A percentile compares a stretch with the other conserved stretches of the same genome.
These are phyloP conservation scores for Dioszegia hungarica DNA, from an alignment of 768 basidiomycete genomes.

Conservation along the genomic window DNA sequence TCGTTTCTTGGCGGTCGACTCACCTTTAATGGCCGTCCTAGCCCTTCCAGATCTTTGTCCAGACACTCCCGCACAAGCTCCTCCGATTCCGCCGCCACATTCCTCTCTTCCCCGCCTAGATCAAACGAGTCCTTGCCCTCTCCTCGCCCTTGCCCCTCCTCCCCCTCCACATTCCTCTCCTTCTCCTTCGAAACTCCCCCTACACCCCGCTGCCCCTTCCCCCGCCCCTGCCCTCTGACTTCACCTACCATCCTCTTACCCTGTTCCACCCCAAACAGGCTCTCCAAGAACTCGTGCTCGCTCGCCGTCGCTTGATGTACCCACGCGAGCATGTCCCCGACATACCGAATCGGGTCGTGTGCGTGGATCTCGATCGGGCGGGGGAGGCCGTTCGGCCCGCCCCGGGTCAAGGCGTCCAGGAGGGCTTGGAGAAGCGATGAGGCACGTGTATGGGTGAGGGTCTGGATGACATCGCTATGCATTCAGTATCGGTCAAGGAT, in stretches of 20 bases:
- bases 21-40: conserved; percentile 86
- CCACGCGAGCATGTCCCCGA: conserved; percentile 99
- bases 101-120: conserved; percentile 21
- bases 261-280: conserved; percentile 69
- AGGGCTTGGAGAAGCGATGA: conserved; percentile 73
- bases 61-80: conserved; percentile 73
- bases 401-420: conserved; percentile 78
- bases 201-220: conserved; percentile 8
- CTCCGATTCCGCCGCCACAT: conserved; percentile 59
- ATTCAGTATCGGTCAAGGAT: neutral
- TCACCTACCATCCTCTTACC: conserved; percentile 65
- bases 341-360: conserved; percentile 91
- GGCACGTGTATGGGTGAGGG: conserved; percentile 77
- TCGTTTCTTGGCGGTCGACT: too few species aligned
- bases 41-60: conserved; percentile 73
- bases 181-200: conserved; percentile 10
- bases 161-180: neutral
- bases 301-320: conserved; percentile 93
- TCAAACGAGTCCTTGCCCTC: conserved; percentile 7
- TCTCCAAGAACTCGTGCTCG: conserved; percentile 88
- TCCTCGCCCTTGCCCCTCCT: neutral
- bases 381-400: conserved; percentile 75
- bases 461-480: conserved; percentile 66
- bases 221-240: conserved; percentile 52
- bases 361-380: conserved; percentile 96